phyloP scores from a whole-genome alignment of 352 stramenopile species.

The Globisporangium heterothallicum region DNA sequence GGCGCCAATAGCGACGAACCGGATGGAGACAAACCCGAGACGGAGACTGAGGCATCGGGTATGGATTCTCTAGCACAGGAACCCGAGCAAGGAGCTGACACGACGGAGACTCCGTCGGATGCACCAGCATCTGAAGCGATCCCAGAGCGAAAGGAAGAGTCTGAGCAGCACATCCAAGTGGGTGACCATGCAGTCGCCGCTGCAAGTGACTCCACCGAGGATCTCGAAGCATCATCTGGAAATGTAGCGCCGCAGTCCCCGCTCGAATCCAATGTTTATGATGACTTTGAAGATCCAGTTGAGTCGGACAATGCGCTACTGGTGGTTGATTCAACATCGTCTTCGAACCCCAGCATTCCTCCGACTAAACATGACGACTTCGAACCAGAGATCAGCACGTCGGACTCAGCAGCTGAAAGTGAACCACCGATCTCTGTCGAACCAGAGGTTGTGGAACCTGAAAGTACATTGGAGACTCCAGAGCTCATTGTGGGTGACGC shows the following conservation, averaged over 20 bases:
- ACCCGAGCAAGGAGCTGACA: not conserved
- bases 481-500: not conserved
- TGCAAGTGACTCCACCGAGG: no score
- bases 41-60: not conserved
- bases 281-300: not conserved
- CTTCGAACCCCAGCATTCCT: no score
- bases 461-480: not conserved
- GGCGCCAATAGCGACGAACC: not conserved
- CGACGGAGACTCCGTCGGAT: no score
- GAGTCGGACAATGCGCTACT: not conserved
- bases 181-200: no score
- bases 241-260: no score
- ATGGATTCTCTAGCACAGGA: not conserved
- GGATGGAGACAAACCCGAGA: not conserved
- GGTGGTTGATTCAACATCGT: not conserved
- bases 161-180: not conserved
- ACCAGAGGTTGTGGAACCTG: not conserved
- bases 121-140: not conserved
- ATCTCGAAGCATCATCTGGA: no score
- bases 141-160: not conserved
- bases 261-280: not conserved
- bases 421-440: not conserved
- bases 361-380: no score
- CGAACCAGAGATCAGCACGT: not conserved
- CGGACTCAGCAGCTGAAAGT: not conserved